These are phyloP conservation scores for Centella asiatica DNA, from an alignment of 129 eudicot genomes.

Conservation along the genomic window DNA sequence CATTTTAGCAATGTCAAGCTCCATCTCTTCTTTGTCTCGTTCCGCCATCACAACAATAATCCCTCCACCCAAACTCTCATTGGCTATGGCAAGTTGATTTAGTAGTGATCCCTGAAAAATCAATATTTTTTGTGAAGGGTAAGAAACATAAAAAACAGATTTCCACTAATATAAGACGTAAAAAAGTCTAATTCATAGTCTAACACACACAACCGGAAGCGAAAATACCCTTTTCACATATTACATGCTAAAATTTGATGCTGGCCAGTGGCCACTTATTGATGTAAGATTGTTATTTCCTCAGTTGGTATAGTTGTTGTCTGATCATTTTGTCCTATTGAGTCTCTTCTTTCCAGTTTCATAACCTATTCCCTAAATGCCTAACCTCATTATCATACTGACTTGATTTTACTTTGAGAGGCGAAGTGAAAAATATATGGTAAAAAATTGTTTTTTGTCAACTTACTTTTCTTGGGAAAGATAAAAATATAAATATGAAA, in stretches of 20 bases:
- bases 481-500: neutral
- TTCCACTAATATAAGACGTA: neutral
- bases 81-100: conserved; percentile 84
- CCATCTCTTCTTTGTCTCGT: conserved; percentile 94
- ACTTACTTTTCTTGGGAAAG: neutral
- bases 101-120: conserved; percentile 59
- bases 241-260: neutral
- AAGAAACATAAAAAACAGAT: neutral
- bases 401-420: neutral
- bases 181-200: neutral
- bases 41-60: conserved; percentile 85
- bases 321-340: neutral
- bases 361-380: neutral
- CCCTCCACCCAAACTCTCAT: conserved; percentile 88
- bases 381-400: neutral
- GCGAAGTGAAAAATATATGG: neutral
- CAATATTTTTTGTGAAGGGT: neutral
- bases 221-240: neutral
- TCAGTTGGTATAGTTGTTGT: too few relatives aligned
- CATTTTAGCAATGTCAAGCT: conserved; percentile 76
- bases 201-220: neutral
- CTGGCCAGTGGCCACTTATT: neutral
- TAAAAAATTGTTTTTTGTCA: neutral
- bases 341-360: neutral
- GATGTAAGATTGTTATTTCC: neutral